These are phyloP conservation scores for Willaertia magna DNA, from an alignment of 208 protist genomes.

Conservation along the genomic window DNA sequence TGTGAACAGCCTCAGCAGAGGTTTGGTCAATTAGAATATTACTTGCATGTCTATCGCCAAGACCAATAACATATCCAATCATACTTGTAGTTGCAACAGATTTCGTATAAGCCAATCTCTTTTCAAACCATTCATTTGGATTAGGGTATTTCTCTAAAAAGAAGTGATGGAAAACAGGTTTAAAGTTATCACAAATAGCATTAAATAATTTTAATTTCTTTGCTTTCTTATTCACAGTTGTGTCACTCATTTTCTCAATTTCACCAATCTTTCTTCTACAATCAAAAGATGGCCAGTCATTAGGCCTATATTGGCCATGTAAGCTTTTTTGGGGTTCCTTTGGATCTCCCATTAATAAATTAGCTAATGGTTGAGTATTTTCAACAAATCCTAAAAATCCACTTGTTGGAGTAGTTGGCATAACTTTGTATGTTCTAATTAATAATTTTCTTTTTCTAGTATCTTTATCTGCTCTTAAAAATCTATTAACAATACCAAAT, in stretches of 20 bases:
- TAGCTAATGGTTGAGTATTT: slow-evolving; percentile 63
- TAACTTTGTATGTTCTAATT: slow-evolving; percentile 81
- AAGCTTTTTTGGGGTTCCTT: slow-evolving; percentile 27
- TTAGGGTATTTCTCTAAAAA: slow-evolving; percentile 72
- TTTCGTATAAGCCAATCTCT: slow-evolving; percentile 64
- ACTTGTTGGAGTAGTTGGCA: slow-evolving; percentile 66
- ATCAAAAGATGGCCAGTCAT: slow-evolving; percentile 36
- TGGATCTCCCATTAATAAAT: slow-evolving; percentile 55
- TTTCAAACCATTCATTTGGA: slow-evolving; percentile 54
- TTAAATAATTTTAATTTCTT: slow-evolving; percentile 36
- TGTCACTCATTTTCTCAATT: background rate
- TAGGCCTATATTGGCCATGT: slow-evolving; percentile 64
- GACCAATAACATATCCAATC: slow-evolving; percentile 81
- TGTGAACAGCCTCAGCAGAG: slow-evolving; percentile 79
- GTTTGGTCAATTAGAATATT: slow-evolving; percentile 82
- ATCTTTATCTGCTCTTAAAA: slow-evolving; percentile 39
- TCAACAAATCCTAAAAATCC: slow-evolving; percentile 80
- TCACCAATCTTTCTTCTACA: background rate
- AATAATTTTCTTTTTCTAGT: slow-evolving; percentile 27
- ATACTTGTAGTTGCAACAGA: slow-evolving; percentile 72
- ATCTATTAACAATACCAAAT: slow-evolving; percentile 61
- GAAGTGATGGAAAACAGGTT: slow-evolving; percentile 81
- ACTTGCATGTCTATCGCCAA: slow-evolving; percentile 85
- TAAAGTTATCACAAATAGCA: slow-evolving; percentile 59
- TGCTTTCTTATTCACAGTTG: no score